Evolutionary conservation across 345 rosid genomes (phyloP).

Genomic region (Aquilaria malaccensis): DNA sequence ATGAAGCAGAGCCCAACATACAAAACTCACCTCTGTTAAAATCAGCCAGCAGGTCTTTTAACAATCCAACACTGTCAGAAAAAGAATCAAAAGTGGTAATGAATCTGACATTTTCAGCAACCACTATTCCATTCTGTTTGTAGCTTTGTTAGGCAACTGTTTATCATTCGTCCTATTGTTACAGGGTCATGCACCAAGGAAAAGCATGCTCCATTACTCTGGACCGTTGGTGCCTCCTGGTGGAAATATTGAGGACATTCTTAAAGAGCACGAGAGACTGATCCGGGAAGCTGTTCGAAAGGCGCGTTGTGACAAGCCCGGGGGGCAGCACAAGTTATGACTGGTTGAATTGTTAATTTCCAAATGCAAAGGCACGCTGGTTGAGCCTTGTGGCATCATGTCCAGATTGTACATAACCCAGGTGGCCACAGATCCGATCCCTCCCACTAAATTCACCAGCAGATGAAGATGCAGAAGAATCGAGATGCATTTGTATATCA

Average conservation of each 20-base stretch:
- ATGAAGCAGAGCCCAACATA: constrained; percentile 15
- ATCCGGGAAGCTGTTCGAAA: constrained; percentile 88
- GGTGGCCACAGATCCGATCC: too few species aligned
- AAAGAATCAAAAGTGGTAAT: constrained; percentile 31
- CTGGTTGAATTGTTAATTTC: too few species aligned
- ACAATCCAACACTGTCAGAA: constrained; percentile 4
- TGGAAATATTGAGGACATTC: constrained; percentile 75
- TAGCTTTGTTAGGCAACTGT: too few species aligned
- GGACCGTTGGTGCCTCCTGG: constrained; percentile 95
- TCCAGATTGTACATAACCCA: too few species aligned
- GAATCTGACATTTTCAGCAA: not conserved
- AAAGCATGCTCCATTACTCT: constrained; percentile 71
- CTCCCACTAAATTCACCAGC: too few species aligned
- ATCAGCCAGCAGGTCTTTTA: constrained; percentile 12
- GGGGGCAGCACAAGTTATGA: too few species aligned
- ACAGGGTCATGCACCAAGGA: constrained; percentile 57
- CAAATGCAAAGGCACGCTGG: too few species aligned
- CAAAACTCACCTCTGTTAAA: constrained; percentile 22
- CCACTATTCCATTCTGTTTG: too few species aligned
- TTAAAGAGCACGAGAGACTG: constrained; percentile 85
- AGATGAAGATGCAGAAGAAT: too few species aligned
- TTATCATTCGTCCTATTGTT: constrained; percentile 14
- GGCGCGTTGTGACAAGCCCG: constrained; percentile 57
- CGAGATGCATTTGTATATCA: too few species aligned
- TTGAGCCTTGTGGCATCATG: too few species aligned